Percentiles rank a stretch among this genome's conserved stretches.
phyloP scores from a whole-genome alignment of 768 basidiomycete species.

The Pulveroboletus ravenelii region DNA sequence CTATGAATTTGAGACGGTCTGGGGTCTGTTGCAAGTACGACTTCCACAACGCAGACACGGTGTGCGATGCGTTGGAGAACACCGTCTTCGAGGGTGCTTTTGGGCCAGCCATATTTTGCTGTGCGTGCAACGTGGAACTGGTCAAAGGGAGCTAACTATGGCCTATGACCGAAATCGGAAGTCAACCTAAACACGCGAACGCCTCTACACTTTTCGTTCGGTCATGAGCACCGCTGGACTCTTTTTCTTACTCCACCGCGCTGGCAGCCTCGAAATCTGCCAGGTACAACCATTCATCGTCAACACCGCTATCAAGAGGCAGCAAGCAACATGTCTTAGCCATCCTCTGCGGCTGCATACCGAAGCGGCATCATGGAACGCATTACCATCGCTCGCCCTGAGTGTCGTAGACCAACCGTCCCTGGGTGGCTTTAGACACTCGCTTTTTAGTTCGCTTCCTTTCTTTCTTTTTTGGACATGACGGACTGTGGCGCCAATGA shows the following conservation, averaged over 20 bases:
- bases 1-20: slow-evolving; percentile 87
- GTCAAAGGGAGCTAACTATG: background rate
- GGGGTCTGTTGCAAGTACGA: slow-evolving; percentile 77
- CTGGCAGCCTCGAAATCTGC: slow-evolving; percentile 14
- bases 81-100: slow-evolving; percentile 25
- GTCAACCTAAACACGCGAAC: background rate
- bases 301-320: too few relatives aligned
- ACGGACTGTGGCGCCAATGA: too few relatives aligned
- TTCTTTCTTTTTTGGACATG: too few relatives aligned
- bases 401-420: too few relatives aligned
- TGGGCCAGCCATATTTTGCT: slow-evolving; percentile 32
- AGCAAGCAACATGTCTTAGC: too few relatives aligned
- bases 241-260: slow-evolving; percentile 15
- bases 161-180: slow-evolving; percentile 11
- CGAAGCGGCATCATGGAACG: too few relatives aligned
- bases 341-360: too few relatives aligned
- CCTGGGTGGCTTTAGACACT: too few relatives aligned
- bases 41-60: slow-evolving; percentile 57
- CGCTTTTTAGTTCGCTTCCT: too few relatives aligned
- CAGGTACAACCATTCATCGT: background rate
- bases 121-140: slow-evolving; percentile 21
- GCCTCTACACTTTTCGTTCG: background rate
- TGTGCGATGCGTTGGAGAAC: slow-evolving; percentile 24
- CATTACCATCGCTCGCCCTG: too few relatives aligned
- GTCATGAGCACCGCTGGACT: slow-evolving; percentile 22